Evolutionary conservation across 75 land plant species (phyloP), one percentile per base, ranked within the genome.

Genomic region (Azolla pinnata): DNA sequence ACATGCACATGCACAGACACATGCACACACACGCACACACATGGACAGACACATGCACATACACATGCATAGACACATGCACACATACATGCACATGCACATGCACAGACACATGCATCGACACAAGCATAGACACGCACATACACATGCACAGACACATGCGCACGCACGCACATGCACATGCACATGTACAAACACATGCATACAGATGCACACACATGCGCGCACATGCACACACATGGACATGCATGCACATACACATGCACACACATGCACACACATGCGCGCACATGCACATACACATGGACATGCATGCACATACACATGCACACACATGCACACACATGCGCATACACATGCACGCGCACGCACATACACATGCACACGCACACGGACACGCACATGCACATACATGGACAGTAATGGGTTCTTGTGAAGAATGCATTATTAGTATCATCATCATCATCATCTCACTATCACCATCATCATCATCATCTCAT

Each of bases 1-100:
- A 51, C 18, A 51, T n/a, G n/a, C 18, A 51, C 54, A 51, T 24
- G n/a, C 54, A 51, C 18, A 51, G 16, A 51, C 18, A 51, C 54
- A 51, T 24, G n/a, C 54, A 51, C 18, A 51, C 54, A 51, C 18
- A 51, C 54, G n/a, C 18, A 51, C 54, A 51, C 18, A 51, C 54
- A 38, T 38, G 14, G 12, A 38, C 14, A 38, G 12, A 38, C 14
- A 38, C 42, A 38, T 38, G 14, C 42, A 38, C 14, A 38, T 14
- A 38, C 14, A 38, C 42, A 38, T 38, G 14, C 42, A 38, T 38
- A 38, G 12, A 51, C 18, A 51, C 54, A 51, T 24, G n/a, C 54
- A 51, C 18, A 51, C 42, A 38, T 38, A 38, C 42, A 38, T 38
- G 14, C 42, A 38, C 14, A 38, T 14, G 14, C 14, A 38, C 42